These are phyloP conservation scores for Epichloe elymi DNA, from an alignment of 2,329 filamentous ascomycete genomes.

Conservation along the genomic window DNA sequence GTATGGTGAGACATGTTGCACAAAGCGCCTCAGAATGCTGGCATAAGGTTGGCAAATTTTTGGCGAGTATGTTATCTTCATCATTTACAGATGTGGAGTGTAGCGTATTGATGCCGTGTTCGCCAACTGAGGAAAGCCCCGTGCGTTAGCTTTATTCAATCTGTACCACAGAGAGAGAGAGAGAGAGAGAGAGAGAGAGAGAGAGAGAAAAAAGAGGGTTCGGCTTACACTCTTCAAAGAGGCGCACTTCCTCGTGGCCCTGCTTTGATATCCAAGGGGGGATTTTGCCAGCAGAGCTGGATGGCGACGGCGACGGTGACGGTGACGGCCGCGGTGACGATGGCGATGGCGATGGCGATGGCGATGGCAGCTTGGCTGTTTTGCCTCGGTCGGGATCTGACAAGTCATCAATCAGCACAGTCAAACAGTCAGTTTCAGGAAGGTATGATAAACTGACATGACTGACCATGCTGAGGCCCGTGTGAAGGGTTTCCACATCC, in stretches of 20 bases:
- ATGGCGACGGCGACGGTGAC: neutral
- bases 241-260: neutral
- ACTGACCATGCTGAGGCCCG: neutral
- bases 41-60: neutral
- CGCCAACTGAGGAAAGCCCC: neutral
- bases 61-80: neutral
- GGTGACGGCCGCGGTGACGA: too few relatives aligned
- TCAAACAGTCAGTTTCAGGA: too few relatives aligned
- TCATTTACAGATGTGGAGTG: conserved; percentile 1
- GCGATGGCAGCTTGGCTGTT: neutral
- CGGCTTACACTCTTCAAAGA: neutral
- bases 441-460: too few relatives aligned
- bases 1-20: neutral
- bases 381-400: neutral
- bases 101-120: neutral
- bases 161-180: neutral
- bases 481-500: neutral
- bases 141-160: neutral
- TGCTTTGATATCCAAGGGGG: neutral
- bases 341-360: too few relatives aligned
- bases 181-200: too few relatives aligned
- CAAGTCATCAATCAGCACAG: neutral
- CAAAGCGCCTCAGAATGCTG: neutral
- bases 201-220: neutral
- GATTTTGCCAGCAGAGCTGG: neutral